Evolutionary conservation across 768 basidiomycete genomes (phyloP), one percentile per base, ranked within the genome.

Genomic region (Collybiopsis confluens): DNA sequence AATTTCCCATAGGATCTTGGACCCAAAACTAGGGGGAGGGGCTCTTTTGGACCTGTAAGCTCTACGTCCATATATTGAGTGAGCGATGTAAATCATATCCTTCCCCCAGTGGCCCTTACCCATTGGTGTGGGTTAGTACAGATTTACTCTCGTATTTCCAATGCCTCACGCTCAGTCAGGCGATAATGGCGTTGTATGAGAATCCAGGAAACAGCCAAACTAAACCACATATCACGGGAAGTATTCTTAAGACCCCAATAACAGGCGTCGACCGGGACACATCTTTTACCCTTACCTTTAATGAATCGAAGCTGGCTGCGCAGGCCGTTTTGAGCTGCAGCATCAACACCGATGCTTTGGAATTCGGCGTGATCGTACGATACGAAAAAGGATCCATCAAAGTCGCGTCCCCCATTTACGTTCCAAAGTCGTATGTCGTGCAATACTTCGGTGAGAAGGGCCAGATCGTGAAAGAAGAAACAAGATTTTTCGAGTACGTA

Each of bases 251-350:
- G 62, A 89, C 88, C 11, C 81, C 81, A 7, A 70, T 86, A 43
- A 92, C 89, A 1, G 81, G 83, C 16, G 92, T 93, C 27, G 92
- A 95, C 69, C 74, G 77, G 61, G 86, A 74, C 68, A 92, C 91
- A 4, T 75, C 83, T 27, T 90, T 89, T 71, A 83, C 77, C 6
- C 74, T 93, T 56, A 83, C 80, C 47, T 94, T 92, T 71, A 68
- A 70, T 20, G 66, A 73, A 27, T 70, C 77, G 46, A 76, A 80
- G 11, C 74, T 92, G 24, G 69, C 78, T 28, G 88, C 89, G 3
- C 86, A 91, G 64, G 90, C 89, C 9, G 73, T 86, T 40, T 71
- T 92, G 42, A 84, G 77, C 58, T 86, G 84, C 70, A 86, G 80
- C 67, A 83, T 88, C 58, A 86, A 79, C 43, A 61, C 76, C 16